Evolutionary conservation across 192 early-diverging fungal genomes (phyloP), one percentile per base, ranked within the genome.

Genomic region (Coemansia sp.): DNA sequence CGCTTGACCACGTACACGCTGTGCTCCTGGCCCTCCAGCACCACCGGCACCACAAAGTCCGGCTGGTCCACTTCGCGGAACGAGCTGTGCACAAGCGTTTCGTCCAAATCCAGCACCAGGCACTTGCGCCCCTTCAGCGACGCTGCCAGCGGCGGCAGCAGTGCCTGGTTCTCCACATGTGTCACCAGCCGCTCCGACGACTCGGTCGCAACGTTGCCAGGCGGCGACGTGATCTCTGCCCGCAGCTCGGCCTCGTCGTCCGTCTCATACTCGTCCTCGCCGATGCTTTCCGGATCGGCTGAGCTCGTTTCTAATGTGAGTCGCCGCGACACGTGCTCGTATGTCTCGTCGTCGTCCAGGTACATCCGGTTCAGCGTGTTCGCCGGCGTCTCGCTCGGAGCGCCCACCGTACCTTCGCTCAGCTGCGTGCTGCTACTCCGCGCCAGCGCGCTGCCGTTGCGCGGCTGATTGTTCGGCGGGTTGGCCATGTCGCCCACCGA

Each of bases 1-100:
- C 96, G 86, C 73, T 97, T 97, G 71, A 95, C 82, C 24, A 98
- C 96, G 77, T 95, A 96, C 18, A 97, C 96, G 69, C 88, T 93
- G 71, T 98, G 95, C 30, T 87, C 82, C 65, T 89, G 86, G 46
- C 85, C 87, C 60, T 98, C 93, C 48, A 97, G 92, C 52, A 95
- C 90, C 27, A 96, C 94, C 3, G 94, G 93, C 38, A 98, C 91
- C 24, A 95, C 81, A 60, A 89, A 97, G 69, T 97, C 96, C 6
- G 95, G 87, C 40, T 92, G 79, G 28, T 87, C 78, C 5, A 89
- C 86, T 29, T 83, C 81, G 24, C 76, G 71, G 84, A 98, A 97
- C 19, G 93, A 95, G 73, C 90, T 92, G 73, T 98, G 96, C 21
- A 98, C 93, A 12, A 98, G 84, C 0, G 96, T 98, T 64, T 98